Base-by-base conservation (phyloP, 257 asterid genomes). In the Solanum bukasovii region DNA sequence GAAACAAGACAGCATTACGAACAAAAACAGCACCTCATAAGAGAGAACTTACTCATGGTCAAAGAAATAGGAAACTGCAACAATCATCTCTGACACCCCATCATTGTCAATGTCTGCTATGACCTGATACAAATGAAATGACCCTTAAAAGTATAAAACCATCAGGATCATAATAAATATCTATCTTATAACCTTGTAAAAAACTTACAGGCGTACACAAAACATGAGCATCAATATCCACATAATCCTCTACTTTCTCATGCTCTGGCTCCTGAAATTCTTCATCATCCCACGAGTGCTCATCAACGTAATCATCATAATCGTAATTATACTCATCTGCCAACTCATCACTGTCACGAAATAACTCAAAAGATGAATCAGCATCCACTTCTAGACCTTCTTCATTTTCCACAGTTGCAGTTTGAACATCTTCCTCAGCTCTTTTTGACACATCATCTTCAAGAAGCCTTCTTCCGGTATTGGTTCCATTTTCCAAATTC, bases 61-160 rank as follows among this genome's bases (percentile, higher is more conserved):
- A 92, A 98, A 98, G 96, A 98, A 98, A 94, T 98, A 96, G 87
- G 99, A 98, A 87, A 96, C 99, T 68, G 98, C 99, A 84, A 98
- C 94, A 91, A 98, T 89, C 99, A 98, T 94, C 95, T 98, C 99
- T 87, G 91, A 87, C 82, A 94, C 94, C 89, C 99, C 99, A 92
- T 96, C 99, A 5, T 95, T 95, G 87, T 98, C 99, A 84, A 98
- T 98, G 93, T 98, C 99, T 65, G 98, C 99, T 89, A 98, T 98
- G 79, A 96, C 98, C 99, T 98, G 93, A 83, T 88, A 89, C 68
- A 88, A 89, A 88, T 3, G 86, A 18, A 9, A 82, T 31, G 71
- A 82, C 21, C 31, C 70, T 49, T 49, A 29, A 82, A 13, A 18
- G 20, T 49, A 49, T 49, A 49, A 82, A 82, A 20, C 27, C 44